Percentiles rank a stretch among this genome's conserved stretches.
These are phyloP conservation scores for Flaveria bidentis DNA, from an alignment of 129 eudicot genomes.

Conservation along the genomic window DNA sequence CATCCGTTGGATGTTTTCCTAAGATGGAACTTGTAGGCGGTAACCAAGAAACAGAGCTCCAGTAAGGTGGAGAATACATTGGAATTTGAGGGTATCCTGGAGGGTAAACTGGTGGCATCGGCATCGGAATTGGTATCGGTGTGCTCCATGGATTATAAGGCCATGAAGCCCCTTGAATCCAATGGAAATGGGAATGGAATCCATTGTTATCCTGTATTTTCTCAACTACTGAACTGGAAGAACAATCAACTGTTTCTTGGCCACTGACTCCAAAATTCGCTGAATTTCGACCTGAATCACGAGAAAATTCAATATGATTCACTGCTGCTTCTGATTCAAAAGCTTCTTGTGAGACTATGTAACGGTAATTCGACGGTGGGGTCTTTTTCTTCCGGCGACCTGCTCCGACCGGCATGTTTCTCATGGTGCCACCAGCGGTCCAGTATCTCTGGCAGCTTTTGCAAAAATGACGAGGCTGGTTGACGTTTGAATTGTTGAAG, in stretches of 20 bases:
- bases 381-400: conserved; percentile 87
- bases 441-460: conserved; percentile 94
- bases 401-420: conserved; percentile 88
- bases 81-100: conserved; percentile 59
- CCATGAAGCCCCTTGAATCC: conserved; percentile 59
- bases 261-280: not conserved
- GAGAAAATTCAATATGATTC: conserved; percentile 29
- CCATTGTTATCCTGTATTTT: conserved; percentile 36
- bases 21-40: conserved; percentile 45
- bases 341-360: conserved; percentile 53
- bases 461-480: conserved; percentile 92
- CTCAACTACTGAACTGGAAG: conserved; percentile 43
- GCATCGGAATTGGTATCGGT: conserved; percentile 48
- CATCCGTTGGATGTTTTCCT: conserved; percentile 73
- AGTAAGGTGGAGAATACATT: conserved; percentile 70
- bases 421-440: conserved; percentile 96
- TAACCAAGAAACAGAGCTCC: conserved; percentile 70
- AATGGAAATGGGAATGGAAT: conserved; percentile 51
- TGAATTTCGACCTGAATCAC: conserved; percentile 34
- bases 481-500: conserved; percentile 77
- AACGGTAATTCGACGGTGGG: conserved; percentile 51
- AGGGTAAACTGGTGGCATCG: conserved; percentile 54
- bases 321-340: conserved; percentile 42
- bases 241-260: conserved; percentile 41
- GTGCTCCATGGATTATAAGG: conserved; percentile 55